Evolutionary conservation across 805 yeast species (phyloP).

Genomic region (Schwanniomyces yamadae): DNA sequence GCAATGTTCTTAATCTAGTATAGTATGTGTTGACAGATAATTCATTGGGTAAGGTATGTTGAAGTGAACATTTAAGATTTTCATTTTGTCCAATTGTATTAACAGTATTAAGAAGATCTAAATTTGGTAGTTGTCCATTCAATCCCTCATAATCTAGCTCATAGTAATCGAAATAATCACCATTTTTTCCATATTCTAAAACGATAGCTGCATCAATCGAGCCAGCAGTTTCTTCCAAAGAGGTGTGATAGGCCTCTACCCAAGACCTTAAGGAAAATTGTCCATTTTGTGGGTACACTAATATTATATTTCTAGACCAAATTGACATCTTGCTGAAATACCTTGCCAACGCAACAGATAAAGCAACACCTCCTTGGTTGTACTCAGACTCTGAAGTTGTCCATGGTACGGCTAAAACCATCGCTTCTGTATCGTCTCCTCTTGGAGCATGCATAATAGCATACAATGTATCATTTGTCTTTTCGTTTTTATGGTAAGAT

Average conservation of each 20-base stretch:
- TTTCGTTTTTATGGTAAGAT: slow-evolving; percentile 34
- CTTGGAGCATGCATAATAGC: slow-evolving; percentile 89
- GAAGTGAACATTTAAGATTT: slow-evolving; percentile 66
- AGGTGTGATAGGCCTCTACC: slow-evolving; percentile 92
- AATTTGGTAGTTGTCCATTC: slow-evolving; percentile 93
- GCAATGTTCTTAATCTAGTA: slow-evolving; percentile 56
- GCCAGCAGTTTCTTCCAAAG: slow-evolving; percentile 87
- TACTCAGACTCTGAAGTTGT: slow-evolving; percentile 56
- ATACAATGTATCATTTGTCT: slow-evolving; percentile 55
- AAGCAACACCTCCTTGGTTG: slow-evolving; percentile 80
- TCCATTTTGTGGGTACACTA: slow-evolving; percentile 78
- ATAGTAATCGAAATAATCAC: slow-evolving; percentile 68
- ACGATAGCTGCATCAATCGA: slow-evolving; percentile 88
- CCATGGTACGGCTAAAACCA: slow-evolving; percentile 92
- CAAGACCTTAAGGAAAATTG: slow-evolving; percentile 71
- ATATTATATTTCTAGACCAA: slow-evolving; percentile 92
- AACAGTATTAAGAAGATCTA: slow-evolving; percentile 84
- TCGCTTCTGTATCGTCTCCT: slow-evolving; percentile 95
- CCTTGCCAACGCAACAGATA: slow-evolving; percentile 70
- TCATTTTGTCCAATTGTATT: slow-evolving; percentile 74
- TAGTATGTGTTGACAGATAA: slow-evolving; percentile 48
- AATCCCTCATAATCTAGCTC: slow-evolving; percentile 83
- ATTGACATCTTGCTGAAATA: slow-evolving; percentile 84
- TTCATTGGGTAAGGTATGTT: slow-evolving; percentile 50
- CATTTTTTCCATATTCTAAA: slow-evolving; percentile 67